Conservation (phyloP, 1,139 yeast species). For the Wickerhamiella pararugosa region DNA sequence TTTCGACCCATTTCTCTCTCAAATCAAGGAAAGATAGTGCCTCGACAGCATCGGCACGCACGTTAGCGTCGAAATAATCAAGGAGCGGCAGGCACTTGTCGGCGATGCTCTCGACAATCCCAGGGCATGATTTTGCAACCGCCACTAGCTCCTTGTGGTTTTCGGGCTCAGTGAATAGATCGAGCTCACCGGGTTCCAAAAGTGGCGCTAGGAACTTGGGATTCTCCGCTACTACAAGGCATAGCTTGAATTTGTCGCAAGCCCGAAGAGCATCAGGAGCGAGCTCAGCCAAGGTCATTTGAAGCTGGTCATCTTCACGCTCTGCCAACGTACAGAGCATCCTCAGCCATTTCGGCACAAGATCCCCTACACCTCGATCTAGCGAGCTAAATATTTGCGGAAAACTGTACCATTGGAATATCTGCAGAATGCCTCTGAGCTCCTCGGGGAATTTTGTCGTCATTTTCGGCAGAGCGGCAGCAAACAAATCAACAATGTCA, state of each 20-base stretch:
- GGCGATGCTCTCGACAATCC: not conserved
- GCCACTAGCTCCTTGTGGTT: not conserved
- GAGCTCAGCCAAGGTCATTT: not conserved
- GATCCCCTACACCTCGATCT: not conserved
- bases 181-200: not conserved
- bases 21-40: not conserved
- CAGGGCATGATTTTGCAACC: not conserved
- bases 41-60: conserved; percentile 1
- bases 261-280: not conserved
- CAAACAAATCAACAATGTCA: not conserved
- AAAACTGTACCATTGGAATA: conserved; percentile 3
- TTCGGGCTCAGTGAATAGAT: not conserved
- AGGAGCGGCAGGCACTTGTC: not conserved
- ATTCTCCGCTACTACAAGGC: not conserved
- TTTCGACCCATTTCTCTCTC: not conserved
- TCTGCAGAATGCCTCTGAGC: not conserved
- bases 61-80: not conserved
- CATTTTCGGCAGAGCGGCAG: not conserved
- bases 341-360: not conserved
- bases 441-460: not conserved
- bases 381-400: not conserved
- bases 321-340: not conserved
- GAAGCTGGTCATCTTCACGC: too few relatives aligned
- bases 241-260: not conserved
- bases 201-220: not conserved